Evolutionary conservation across 805 yeast species (phyloP).

Genomic region (Candida morakotiae): DNA sequence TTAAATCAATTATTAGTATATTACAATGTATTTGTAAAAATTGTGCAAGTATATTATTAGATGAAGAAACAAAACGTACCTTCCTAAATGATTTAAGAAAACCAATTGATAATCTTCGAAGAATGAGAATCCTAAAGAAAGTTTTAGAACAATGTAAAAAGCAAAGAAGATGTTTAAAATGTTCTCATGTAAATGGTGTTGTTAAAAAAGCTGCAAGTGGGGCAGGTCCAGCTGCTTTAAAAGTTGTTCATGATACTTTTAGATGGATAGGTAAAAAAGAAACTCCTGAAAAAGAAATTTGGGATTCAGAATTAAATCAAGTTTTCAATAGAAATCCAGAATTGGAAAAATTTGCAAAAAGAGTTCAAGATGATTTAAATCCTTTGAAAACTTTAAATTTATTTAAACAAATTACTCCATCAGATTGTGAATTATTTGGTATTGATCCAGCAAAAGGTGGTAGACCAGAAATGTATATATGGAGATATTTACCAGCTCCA

Average conservation of each 20-base stretch:
- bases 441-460: conserved; percentile 85
- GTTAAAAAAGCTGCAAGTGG: conserved; percentile 95
- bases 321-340: conserved; percentile 80
- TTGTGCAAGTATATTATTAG: conserved; percentile 75
- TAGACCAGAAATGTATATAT: conserved; percentile 91
- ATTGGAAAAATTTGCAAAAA: conserved; percentile 75
- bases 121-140: conserved; percentile 84
- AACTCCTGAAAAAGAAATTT: conserved; percentile 75
- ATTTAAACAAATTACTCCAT: conserved; percentile 79
- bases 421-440: conserved; percentile 90
- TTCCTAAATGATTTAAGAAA: conserved; percentile 77
- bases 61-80: conserved; percentile 64
- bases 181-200: conserved; percentile 91
- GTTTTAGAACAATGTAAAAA: conserved; percentile 91
- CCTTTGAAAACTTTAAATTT: conserved; percentile 85
- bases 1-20: conserved; percentile 84
- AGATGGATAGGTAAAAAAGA: conserved; percentile 92
- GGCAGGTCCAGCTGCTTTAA: conserved; percentile 87
- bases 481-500: conserved; percentile 98
- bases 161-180: conserved; percentile 83
- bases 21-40: conserved; percentile 87
- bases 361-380: conserved; percentile 90
- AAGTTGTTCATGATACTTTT: conserved; percentile 92
- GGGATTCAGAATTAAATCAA: conserved; percentile 83
- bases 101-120: conserved; percentile 85